Conservation (phyloP, 495 filamentous ascomycete genomes). For the Letharia lupina region DNA sequence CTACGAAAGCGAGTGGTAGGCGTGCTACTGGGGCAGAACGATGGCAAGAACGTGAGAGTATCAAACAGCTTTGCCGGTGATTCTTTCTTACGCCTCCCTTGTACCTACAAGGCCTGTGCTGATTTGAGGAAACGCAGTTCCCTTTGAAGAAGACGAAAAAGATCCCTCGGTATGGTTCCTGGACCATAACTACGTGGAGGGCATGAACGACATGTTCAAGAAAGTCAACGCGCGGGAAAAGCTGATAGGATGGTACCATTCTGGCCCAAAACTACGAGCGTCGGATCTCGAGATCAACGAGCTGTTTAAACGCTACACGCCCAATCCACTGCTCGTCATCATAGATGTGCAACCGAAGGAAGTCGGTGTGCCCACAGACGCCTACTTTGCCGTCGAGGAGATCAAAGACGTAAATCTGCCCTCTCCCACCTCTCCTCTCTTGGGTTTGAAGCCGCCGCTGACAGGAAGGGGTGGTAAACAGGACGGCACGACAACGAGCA, state of each 20-base stretch:
- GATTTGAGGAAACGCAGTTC: slow-evolving; percentile 49
- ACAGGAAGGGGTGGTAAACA: slow-evolving; percentile 28
- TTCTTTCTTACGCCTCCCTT: slow-evolving; percentile 20
- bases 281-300: slow-evolving; percentile 99
- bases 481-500: slow-evolving; percentile 95
- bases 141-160: slow-evolving; percentile 97
- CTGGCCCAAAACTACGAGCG: slow-evolving; percentile 90
- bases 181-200: slow-evolving; percentile 98
- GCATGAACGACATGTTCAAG: slow-evolving; percentile 99
- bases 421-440: not conserved
- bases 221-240: slow-evolving; percentile 99
- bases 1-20: slow-evolving; percentile 91
- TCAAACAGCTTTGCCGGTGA: slow-evolving; percentile 98
- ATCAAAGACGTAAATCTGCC: slow-evolving; percentile 84
- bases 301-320: slow-evolving; percentile 97
- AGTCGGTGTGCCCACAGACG: slow-evolving; percentile 94
- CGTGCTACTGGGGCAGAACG: slow-evolving; percentile 89
- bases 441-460: not conserved
- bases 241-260: slow-evolving; percentile 99
- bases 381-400: slow-evolving; percentile 98
- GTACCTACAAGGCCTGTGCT: not conserved
- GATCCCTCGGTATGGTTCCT: slow-evolving; percentile 98
- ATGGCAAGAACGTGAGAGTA: slow-evolving; percentile 87
- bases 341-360: slow-evolving; percentile 98
- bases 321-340: slow-evolving; percentile 92